phyloP scores from a whole-genome alignment of 2,329 filamentous ascomycete genomes.

The Chaetomiaceae sp. region DNA sequence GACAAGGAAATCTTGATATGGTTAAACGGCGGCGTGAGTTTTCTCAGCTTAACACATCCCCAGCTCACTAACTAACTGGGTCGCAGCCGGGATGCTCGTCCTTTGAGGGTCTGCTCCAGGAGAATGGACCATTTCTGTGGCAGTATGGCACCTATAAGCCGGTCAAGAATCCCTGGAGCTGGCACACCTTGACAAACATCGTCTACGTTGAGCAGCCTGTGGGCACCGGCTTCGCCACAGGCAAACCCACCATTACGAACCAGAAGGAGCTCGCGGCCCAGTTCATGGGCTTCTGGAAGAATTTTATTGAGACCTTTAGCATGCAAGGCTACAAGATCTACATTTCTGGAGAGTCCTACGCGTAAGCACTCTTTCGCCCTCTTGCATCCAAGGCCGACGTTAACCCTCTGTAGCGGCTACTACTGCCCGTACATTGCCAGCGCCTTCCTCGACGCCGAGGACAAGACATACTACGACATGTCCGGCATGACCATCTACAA shows the following conservation, averaged over 20 bases:
- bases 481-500: slow-evolving; percentile 69
- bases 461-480: slow-evolving; percentile 64
- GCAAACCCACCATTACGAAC: slow-evolving; percentile 57
- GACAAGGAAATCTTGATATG: slow-evolving; percentile 60
- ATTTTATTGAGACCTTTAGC: slow-evolving; percentile 68
- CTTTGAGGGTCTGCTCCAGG: slow-evolving; percentile 66
- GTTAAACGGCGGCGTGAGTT: slow-evolving; percentile 50
- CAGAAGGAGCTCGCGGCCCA: slow-evolving; percentile 66
- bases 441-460: slow-evolving; percentile 64
- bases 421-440: slow-evolving; percentile 70
- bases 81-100: slow-evolving; percentile 54
- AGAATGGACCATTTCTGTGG: slow-evolving; percentile 72
- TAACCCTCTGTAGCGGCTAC: slow-evolving; percentile 39
- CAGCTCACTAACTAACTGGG: slow-evolving; percentile 1
- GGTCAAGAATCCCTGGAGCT: slow-evolving; percentile 64
- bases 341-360: slow-evolving; percentile 69
- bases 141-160: slow-evolving; percentile 65
- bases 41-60: neutral
- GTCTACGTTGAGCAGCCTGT: slow-evolving; percentile 70
- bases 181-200: slow-evolving; percentile 72
- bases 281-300: slow-evolving; percentile 74
- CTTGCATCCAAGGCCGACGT: neutral
- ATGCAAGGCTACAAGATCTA: slow-evolving; percentile 66
- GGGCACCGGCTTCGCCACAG: slow-evolving; percentile 65
- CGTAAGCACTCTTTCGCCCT: slow-evolving; percentile 30